Percentiles rank a stretch among this genome's conserved stretches.
These are phyloP conservation scores for Lentinula raphanica DNA, from an alignment of 768 basidiomycete species.

Conservation along the genomic window DNA sequence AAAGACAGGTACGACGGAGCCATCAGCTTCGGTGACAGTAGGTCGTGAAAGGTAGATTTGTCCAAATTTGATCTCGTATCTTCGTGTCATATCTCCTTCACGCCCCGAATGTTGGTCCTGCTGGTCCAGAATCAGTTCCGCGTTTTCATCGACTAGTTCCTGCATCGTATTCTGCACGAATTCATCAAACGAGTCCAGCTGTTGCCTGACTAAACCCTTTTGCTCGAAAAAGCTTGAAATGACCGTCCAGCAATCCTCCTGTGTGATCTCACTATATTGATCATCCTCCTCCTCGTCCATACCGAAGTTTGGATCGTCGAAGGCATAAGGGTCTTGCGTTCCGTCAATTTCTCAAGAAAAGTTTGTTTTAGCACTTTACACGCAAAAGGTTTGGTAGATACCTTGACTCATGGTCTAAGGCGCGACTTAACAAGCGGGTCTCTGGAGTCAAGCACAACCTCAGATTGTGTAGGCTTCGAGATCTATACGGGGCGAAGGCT, in stretches of 20 bases:
- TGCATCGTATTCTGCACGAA: conserved; percentile 99
- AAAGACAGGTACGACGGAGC: conserved; percentile 87
- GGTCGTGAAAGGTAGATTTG: conserved; percentile 97
- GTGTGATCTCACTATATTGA: conserved; percentile 76
- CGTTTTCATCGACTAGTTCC: conserved; percentile 94
- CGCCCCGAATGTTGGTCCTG: conserved; percentile 93
- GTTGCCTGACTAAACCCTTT: conserved; percentile 96
- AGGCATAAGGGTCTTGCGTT: conserved; percentile 48
- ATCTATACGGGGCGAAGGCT: background rate
- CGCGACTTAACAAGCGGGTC: background rate
- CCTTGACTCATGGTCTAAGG: conserved; percentile 45
- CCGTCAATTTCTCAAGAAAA: conserved; percentile 4
- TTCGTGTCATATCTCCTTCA: conserved; percentile 71
- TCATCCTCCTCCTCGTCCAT: conserved; percentile 49
- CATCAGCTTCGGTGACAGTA: conserved; percentile 93
- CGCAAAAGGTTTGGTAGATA: conserved; percentile 24
- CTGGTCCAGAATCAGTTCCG: conserved; percentile 95
- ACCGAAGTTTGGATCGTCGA: conserved; percentile 56
- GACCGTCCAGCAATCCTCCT: conserved; percentile 93
- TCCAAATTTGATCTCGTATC: conserved; percentile 95
- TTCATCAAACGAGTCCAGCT: conserved; percentile 97
- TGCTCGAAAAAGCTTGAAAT: conserved; percentile 96
- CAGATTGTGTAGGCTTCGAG: background rate
- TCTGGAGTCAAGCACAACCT: background rate
- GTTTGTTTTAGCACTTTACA: background rate